These are phyloP conservation scores for Fusarium nematophilum DNA, from an alignment of 2,329 filamentous ascomycete genomes.

Conservation along the genomic window DNA sequence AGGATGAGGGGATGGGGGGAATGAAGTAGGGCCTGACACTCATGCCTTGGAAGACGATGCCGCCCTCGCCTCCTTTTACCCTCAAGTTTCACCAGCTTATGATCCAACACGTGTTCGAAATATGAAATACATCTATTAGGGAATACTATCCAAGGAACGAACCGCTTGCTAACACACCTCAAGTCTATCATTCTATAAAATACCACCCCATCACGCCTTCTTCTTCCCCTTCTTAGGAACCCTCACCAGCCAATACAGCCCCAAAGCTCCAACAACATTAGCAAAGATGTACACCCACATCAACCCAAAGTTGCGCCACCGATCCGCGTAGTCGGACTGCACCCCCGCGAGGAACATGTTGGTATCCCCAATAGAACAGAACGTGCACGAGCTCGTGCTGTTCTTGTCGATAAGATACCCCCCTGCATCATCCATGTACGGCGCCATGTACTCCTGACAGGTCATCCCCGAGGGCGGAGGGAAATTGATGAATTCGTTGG, in stretches of 20 bases:
- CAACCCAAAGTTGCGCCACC: conserved; percentile 77
- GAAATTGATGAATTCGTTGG: conserved; percentile 77
- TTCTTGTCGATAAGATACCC: conserved; percentile 64
- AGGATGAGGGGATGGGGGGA: too few relatives aligned
- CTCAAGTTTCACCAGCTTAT: too few relatives aligned
- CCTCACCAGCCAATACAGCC: conserved; percentile 66
- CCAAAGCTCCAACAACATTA: conserved; percentile 66
- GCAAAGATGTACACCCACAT: conserved; percentile 69
- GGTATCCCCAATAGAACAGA: conserved; percentile 63
- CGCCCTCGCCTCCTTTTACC: too few relatives aligned
- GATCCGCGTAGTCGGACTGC: conserved; percentile 64
- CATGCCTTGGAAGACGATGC: too few relatives aligned
- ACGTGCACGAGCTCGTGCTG: conserved; percentile 65
- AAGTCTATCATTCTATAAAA: too few relatives aligned
- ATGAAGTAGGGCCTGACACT: too few relatives aligned
- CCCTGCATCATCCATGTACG: conserved; percentile 60
- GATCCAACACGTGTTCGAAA: too few relatives aligned
- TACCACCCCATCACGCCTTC: not conserved
- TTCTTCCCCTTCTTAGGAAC: conserved; percentile 52
- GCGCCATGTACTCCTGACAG: conserved; percentile 68
- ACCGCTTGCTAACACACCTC: too few relatives aligned
- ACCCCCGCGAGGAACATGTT: conserved; percentile 63
- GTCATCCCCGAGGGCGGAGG: conserved; percentile 67
- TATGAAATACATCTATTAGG: too few relatives aligned
- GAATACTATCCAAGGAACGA: too few relatives aligned